These are phyloP conservation scores for Aspergillus conjunctus DNA, from an alignment of 495 filamentous ascomycete species.

Conservation along the genomic window DNA sequence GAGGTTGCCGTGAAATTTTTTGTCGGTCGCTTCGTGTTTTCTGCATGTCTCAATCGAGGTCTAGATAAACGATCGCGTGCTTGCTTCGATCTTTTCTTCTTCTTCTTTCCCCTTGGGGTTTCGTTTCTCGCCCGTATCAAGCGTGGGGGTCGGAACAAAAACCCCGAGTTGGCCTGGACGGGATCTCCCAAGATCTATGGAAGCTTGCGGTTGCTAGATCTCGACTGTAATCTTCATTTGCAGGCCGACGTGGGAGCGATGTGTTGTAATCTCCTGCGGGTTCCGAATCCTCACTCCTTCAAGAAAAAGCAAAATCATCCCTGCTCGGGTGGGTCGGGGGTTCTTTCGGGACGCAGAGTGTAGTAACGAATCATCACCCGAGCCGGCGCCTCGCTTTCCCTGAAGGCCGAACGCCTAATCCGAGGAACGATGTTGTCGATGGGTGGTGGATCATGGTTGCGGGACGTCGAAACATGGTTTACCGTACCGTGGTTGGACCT, in stretches of 20 bases:
- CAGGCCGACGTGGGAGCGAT: slow-evolving; percentile 7
- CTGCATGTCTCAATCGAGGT: not conserved
- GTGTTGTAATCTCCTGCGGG: slow-evolving; percentile 13
- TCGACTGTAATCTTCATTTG: slow-evolving; percentile 5
- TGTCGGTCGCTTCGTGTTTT: not conserved
- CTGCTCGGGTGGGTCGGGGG: slow-evolving; percentile 5
- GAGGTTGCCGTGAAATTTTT: not conserved
- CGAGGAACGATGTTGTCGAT: not conserved
- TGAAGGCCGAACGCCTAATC: not conserved
- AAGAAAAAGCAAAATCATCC: slow-evolving; percentile 9
- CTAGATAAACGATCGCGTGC: not conserved
- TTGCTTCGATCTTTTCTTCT: not conserved
- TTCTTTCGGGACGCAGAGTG: slow-evolving; percentile 1
- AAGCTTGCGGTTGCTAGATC: slow-evolving; percentile 15
- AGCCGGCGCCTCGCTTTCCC: not conserved
- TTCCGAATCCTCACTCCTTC: slow-evolving; percentile 13
- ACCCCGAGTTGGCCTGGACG: not conserved
- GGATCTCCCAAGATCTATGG: not conserved
- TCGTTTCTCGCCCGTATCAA: not conserved
- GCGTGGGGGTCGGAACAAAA: not conserved
- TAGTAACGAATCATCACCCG: not conserved
- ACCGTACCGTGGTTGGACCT: slow-evolving; percentile 1
- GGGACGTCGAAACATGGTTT: slow-evolving; percentile 5
- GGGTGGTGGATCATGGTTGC: not conserved
- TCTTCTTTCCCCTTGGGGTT: not conserved